phyloP scores from a whole-genome alignment of 768 basidiomycete genomes.

The Dendrothele bispora region DNA sequence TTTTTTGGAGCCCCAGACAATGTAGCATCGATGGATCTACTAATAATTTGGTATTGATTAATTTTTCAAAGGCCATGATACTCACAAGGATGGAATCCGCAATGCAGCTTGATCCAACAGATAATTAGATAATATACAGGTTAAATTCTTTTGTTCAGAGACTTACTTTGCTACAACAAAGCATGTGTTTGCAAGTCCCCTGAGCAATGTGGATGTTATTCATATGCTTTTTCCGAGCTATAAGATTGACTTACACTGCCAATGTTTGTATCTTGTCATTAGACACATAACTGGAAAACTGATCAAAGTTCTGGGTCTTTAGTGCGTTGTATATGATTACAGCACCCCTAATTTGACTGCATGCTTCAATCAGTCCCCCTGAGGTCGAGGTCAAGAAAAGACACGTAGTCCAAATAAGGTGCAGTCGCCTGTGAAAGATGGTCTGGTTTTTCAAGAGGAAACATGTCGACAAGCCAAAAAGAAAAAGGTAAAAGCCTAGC shows the following conservation, averaged over 20 bases:
- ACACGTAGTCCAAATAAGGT: background rate
- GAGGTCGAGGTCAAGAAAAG: background rate
- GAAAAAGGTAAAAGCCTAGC: background rate
- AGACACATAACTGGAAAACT: background rate
- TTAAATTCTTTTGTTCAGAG: background rate
- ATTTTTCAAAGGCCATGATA: background rate
- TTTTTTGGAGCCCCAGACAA: background rate
- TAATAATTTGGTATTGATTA: background rate
- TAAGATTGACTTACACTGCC: background rate
- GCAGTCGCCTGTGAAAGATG: background rate
- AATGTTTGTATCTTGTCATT: background rate
- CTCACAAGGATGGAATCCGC: background rate
- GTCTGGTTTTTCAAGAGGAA: background rate
- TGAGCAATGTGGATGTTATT: background rate
- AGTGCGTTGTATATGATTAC: background rate
- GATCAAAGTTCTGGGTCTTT: background rate
- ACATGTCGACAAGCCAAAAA: background rate
- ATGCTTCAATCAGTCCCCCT: background rate
- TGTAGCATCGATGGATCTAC: background rate
- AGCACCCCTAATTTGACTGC: background rate
- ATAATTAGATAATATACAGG: background rate
- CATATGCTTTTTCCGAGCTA: background rate
- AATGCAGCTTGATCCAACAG: background rate
- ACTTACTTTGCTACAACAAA: background rate
- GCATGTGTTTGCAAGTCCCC: background rate